A percentile compares a stretch with the other conserved stretches of the same genome.
phyloP scores from a whole-genome alignment of 306 rosid genomes.

The Acacia melanoxylon region DNA sequence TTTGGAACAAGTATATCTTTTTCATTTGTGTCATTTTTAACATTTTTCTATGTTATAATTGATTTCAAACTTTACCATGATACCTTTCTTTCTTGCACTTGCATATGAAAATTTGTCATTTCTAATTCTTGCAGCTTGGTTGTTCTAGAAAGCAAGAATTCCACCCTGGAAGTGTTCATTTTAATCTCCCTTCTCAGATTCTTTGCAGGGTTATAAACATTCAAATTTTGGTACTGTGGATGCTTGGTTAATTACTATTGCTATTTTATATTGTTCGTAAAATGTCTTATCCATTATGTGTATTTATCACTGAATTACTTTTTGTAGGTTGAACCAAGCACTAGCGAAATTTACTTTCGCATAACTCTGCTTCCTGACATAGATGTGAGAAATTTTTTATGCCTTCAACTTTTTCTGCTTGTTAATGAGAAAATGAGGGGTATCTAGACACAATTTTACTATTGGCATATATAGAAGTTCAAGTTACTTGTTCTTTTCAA shows the following conservation, averaged over 20 bases:
- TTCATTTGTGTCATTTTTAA: not conserved
- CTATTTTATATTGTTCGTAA: not conserved
- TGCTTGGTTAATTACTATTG: not conserved
- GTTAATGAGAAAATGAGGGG: no score
- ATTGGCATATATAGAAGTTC: not conserved
- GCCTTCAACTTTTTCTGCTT: slow-evolving; percentile 7
- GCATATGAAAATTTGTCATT: not conserved
- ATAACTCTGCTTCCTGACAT: slow-evolving; percentile 71
- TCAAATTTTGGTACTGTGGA: slow-evolving; percentile 65
- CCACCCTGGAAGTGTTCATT: slow-evolving; percentile 56
- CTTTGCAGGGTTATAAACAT: slow-evolving; percentile 61
- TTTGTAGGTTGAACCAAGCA: slow-evolving; percentile 71
- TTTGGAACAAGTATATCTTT: slow-evolving; percentile 64
- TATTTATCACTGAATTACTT: slow-evolving; percentile 7
- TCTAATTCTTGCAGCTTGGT: no score
- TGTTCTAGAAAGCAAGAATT: slow-evolving; percentile 51
- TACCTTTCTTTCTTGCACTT: not conserved
- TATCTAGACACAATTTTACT: not conserved
- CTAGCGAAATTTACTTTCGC: slow-evolving; percentile 72
- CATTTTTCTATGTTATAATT: not conserved
- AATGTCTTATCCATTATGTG: not conserved
- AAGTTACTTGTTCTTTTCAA: slow-evolving; percentile 27
- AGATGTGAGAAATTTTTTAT: slow-evolving; percentile 49
- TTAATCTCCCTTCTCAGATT: slow-evolving; percentile 70
- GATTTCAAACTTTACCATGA: not conserved